Base-by-base conservation (phyloP, 225 moss, liverwort and hornwort species). In the Bryoerythrophyllum caledonicum region DNA sequence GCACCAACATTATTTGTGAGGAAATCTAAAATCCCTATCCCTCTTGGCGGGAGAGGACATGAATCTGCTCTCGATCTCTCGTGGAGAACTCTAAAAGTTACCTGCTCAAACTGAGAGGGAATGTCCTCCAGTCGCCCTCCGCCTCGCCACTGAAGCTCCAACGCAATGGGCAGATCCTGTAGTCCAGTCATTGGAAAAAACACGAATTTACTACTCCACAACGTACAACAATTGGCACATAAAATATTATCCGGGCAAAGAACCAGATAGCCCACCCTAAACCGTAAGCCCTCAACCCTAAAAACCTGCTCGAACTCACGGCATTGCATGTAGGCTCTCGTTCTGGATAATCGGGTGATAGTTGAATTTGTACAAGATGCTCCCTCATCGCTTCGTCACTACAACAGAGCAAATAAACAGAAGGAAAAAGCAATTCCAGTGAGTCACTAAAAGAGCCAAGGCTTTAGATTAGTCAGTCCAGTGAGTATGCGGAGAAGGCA, bases 81-180 rank as follows among this genome's bases (percentile, higher is more conserved):
- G 34, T 34, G 34, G 34, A 34, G 5, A 34, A 34, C 34, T 34
- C 6, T 34, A 34, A 34, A 38, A 38, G 8, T 10, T 10, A 38
- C 94, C 82, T 78, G 65, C 74, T 91, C 75, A 78, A 86, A 95
- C 70, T 91, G 89, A 63, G 83, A 71, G 24, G 91, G 75, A 57
- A 92, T 85, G 38, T 91, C 89, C 63, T 83, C 84, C 63, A 92
- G 72, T 34, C 89, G 81, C 28, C 79, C 78, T 73, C 83, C 91
- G 55, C 81, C 78, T 79, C 86, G 78, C 86, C 89, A 92, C 71
- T 83, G 81, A 25, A 92, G 73, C 68, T 92, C 91, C 70, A 91
- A 74, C n/a, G 77, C 87, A 78, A 89, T 74, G 14, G 94, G 94
- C 20, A 95, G 83, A 78, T 92, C 92, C 94, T 95, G 87, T 26